Evolutionary conservation across 768 basidiomycete genomes (phyloP), one percentile per base, ranked within the genome.

Genomic region (Plicaturopsis crispa): DNA sequence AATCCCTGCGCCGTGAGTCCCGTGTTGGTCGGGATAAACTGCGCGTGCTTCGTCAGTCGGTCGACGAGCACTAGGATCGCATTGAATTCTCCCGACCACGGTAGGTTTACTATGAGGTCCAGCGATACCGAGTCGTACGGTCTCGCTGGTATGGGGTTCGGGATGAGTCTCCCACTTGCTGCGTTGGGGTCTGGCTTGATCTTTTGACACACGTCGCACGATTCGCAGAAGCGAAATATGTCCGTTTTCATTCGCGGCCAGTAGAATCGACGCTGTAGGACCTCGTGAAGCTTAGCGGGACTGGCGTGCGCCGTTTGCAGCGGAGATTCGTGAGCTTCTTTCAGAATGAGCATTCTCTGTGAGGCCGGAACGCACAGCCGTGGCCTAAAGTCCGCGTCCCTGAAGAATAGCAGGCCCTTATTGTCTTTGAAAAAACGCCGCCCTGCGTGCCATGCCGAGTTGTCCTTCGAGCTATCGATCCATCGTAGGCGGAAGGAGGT

Each of bases 121-220:
- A 52, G 19, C 1, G 46, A 51, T 57, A 54, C 34, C 55, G 56
- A 36, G 50, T 52, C 5, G 49, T 22, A 50, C 3, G 44, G 49
- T 11, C 38, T 4, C 0, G 4, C 14, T 1, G 44, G 49, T 4
- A 50, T 43, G 4, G 41, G 20, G 12, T 40, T 37, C 1, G 48
- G 45, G 3, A 31, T 18, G 6, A 49, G 31, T 2, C 13, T 20
- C 0, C 48, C 48, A n/a, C n/a, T n/a, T n/a, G n/a, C 6, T 24
- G 41, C 2, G 24, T 18, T 1, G 6, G 4, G 7, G 18, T 36
- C 7, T 44, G 6, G 5, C 19, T 24, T 5, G 14, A 14, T 31
- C 39, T 34, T 56, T 32, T 57, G 56, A 36, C 52, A 54, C 5
- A 50, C 21, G 23, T 54, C 52, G 31, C 54, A 58, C 0, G 53